Percentiles rank a stretch among this genome's conserved stretches.
phyloP scores from a whole-genome alignment of 352 stramenopile genomes.

The Pilasporangium apinafurcum region DNA sequence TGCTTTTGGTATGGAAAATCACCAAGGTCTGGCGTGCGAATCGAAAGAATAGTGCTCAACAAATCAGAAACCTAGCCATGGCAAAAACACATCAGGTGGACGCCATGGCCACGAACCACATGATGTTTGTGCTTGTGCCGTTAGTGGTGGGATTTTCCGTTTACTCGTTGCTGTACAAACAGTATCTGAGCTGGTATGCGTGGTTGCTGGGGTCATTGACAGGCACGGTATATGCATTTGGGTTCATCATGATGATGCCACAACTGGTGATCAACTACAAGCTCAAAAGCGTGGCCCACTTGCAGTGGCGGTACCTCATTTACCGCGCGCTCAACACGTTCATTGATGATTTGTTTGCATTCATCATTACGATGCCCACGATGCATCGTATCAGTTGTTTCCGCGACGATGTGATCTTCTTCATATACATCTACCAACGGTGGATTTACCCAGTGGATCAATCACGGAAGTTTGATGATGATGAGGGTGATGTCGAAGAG shows the following conservation, averaged over 20 bases:
- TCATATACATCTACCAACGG: constrained; percentile 89
- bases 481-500: constrained; percentile 13
- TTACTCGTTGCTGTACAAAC: constrained; percentile 82
- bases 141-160: constrained; percentile 68
- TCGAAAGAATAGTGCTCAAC: constrained; percentile 14
- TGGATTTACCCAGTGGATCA: constrained; percentile 88
- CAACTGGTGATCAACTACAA: constrained; percentile 94
- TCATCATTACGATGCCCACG: constrained; percentile 89
- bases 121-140: constrained; percentile 71
- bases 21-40: constrained; percentile 47
- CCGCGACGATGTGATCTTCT: constrained; percentile 89
- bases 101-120: constrained; percentile 76
- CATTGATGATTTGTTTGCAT: constrained; percentile 91
- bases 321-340: constrained; percentile 94
- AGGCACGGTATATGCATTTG: constrained; percentile 86
- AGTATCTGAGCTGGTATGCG: constrained; percentile 75
- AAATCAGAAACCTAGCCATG: constrained; percentile 20
- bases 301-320: constrained; percentile 93
- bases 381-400: constrained; percentile 88
- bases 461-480: constrained; percentile 32
- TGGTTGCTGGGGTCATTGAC: constrained; percentile 86
- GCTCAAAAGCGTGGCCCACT: constrained; percentile 86
- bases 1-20: constrained; percentile 89
- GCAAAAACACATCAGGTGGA: constrained; percentile 65
- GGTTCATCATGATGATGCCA: constrained; percentile 89